Percentiles rank a stretch among this genome's conserved stretches.
These are phyloP conservation scores for Suhomyces vadensis DNA, from an alignment of 805 yeast genomes.

Conservation along the genomic window DNA sequence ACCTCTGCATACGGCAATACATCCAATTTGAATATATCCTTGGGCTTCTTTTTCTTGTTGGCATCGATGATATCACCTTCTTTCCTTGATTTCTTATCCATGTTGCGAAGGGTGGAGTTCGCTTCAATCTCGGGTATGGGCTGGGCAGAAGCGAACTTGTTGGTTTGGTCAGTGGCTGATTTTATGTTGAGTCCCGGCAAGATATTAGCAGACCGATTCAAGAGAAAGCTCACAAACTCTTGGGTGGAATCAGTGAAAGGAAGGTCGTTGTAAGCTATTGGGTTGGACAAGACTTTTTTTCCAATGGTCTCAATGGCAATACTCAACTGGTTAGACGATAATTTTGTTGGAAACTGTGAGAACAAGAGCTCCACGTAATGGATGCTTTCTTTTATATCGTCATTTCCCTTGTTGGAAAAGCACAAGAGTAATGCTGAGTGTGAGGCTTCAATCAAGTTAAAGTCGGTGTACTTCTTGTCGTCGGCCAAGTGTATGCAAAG, in stretches of 20 bases:
- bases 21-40: slow-evolving; percentile 23
- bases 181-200: slow-evolving; percentile 31
- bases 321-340: slow-evolving; percentile 56
- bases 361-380: slow-evolving; percentile 49
- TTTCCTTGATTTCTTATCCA: slow-evolving; percentile 21
- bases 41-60: slow-evolving; percentile 36
- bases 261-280: slow-evolving; percentile 15
- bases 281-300: slow-evolving; percentile 33
- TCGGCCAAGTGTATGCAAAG: slow-evolving; percentile 34
- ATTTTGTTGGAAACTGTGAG: slow-evolving; percentile 54
- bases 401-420: slow-evolving; percentile 28
- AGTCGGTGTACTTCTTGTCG: slow-evolving; percentile 19
- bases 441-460: slow-evolving; percentile 53
- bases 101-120: slow-evolving; percentile 32
- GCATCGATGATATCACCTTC: slow-evolving; percentile 26
- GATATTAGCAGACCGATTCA: slow-evolving; percentile 39
- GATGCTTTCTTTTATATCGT: slow-evolving; percentile 21
- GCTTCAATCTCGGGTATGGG: slow-evolving; percentile 40
- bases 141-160: slow-evolving; percentile 35
- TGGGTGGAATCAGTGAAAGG: slow-evolving; percentile 21
- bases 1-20: slow-evolving; percentile 12
- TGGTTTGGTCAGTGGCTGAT: slow-evolving; percentile 4
- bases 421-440: slow-evolving; percentile 56
- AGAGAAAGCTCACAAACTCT: slow-evolving; percentile 45
- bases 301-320: slow-evolving; percentile 61